Percentiles rank a stretch among this genome's conserved stretches.
Evolutionary conservation across 805 yeast genomes (phyloP).

Genomic region (Ogataea methanolica): DNA sequence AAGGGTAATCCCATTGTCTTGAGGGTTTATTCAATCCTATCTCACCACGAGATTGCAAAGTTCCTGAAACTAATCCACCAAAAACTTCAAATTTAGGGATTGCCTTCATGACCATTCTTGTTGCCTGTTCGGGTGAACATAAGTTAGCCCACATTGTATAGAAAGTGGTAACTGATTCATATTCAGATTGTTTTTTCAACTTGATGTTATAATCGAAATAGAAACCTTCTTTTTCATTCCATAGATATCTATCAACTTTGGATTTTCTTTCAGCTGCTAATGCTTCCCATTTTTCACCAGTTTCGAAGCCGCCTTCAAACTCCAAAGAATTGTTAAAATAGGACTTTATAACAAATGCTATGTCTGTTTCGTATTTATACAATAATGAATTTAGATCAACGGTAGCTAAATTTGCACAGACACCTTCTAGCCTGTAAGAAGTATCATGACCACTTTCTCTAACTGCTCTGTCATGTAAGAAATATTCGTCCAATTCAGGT

Average conservation of each 20-base stretch:
- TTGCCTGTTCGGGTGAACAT: slow-evolving; percentile 61
- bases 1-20: slow-evolving; percentile 98
- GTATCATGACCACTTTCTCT: slow-evolving; percentile 98
- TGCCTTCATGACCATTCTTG: slow-evolving; percentile 48
- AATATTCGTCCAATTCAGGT: slow-evolving; percentile 83
- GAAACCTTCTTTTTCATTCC: slow-evolving; percentile 78
- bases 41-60: slow-evolving; percentile 67
- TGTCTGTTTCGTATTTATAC: slow-evolving; percentile 87
- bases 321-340: slow-evolving; percentile 48
- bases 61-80: slow-evolving; percentile 89
- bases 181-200: slow-evolving; percentile 47
- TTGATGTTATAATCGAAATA: slow-evolving; percentile 81
- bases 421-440: slow-evolving; percentile 81
- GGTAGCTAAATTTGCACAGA: slow-evolving; percentile 85
- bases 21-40: slow-evolving; percentile 70
- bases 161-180: slow-evolving; percentile 84
- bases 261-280: slow-evolving; percentile 51
- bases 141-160: slow-evolving; percentile 93
- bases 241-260: slow-evolving; percentile 61
- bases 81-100: slow-evolving; percentile 70
- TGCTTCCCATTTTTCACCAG: slow-evolving; percentile 55
- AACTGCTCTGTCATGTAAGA: slow-evolving; percentile 89
- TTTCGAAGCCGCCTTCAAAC: slow-evolving; percentile 38
- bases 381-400: slow-evolving; percentile 82
- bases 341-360: slow-evolving; percentile 56